These are phyloP conservation scores for Pleurotus cornucopiae DNA, from an alignment of 768 basidiomycete genomes.

Conservation along the genomic window DNA sequence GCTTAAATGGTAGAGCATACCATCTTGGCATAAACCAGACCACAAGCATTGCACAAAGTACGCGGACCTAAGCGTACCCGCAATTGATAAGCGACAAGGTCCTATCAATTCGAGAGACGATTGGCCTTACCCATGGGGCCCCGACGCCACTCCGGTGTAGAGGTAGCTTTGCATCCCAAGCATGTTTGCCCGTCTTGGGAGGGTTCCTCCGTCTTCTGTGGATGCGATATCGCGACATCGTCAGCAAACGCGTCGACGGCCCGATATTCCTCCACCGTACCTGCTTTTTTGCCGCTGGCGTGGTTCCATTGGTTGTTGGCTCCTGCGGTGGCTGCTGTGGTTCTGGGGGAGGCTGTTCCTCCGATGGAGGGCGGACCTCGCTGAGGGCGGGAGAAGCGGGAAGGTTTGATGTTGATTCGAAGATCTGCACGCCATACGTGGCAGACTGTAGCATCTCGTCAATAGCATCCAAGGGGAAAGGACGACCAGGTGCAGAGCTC, in stretches of 20 bases:
- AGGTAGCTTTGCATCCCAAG: slow-evolving; percentile 77
- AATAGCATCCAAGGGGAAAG: slow-evolving; percentile 25
- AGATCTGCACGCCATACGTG: slow-evolving; percentile 35
- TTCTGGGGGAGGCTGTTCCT: background rate
- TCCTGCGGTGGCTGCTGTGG: background rate
- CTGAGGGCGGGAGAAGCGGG: slow-evolving; percentile 9
- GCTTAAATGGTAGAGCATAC: slow-evolving; percentile 36
- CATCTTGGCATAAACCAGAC: slow-evolving; percentile 83
- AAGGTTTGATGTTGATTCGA: slow-evolving; percentile 31
- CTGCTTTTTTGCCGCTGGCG: background rate
- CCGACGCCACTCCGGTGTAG: slow-evolving; percentile 84
- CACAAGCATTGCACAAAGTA: slow-evolving; percentile 83
- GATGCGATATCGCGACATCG: background rate
- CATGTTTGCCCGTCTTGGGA: slow-evolving; percentile 68
- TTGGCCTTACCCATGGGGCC: slow-evolving; percentile 68
- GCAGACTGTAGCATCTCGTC: slow-evolving; percentile 42
- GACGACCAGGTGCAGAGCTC: background rate
- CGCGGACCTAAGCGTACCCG: slow-evolving; percentile 55
- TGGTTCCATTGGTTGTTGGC: background rate
- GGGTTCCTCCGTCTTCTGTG: slow-evolving; percentile 36
- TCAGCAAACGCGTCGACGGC: too few species aligned
- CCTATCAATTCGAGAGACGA: slow-evolving; percentile 11
- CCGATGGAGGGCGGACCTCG: slow-evolving; percentile 4
- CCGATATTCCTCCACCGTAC: background rate
- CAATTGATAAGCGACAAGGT: slow-evolving; percentile 10